phyloP scores from a whole-genome alignment of 495 filamentous ascomycete genomes.

The Daldinia bambusicola region DNA sequence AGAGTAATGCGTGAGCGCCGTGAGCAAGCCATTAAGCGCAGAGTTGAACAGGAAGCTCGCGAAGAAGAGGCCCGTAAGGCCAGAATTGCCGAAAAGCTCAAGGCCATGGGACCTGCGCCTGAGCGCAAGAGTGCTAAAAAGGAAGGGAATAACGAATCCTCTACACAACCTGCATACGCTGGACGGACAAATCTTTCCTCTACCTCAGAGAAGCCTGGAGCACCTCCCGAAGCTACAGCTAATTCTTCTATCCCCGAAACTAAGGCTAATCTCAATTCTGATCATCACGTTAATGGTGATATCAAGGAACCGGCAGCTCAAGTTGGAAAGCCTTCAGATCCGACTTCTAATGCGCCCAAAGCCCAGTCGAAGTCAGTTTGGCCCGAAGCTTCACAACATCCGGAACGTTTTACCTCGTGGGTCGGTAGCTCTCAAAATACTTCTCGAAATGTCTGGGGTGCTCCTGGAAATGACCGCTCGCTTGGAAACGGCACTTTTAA shows the following conservation, averaged over 20 bases:
- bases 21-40: constrained; percentile 79
- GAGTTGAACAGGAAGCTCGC: constrained; percentile 80
- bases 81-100: constrained; percentile 84
- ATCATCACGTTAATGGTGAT: constrained; percentile 23
- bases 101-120: constrained; percentile 75
- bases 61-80: constrained; percentile 84
- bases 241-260: not conserved
- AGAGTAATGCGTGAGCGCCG: constrained; percentile 85
- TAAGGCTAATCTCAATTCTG: not conserved
- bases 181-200: constrained; percentile 53
- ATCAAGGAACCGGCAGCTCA: constrained; percentile 20
- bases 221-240: not conserved
- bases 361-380: constrained; percentile 29
- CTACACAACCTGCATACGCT: constrained; percentile 42
- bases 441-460: constrained; percentile 77
- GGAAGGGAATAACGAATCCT: constrained; percentile 37
- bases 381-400: constrained; percentile 44
- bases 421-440: constrained; percentile 50
- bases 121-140: constrained; percentile 67
- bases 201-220: constrained; percentile 9
- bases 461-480: constrained; percentile 73
- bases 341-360: constrained; percentile 29
- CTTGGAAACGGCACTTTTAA: constrained; percentile 85
- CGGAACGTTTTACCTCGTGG: constrained; percentile 52
- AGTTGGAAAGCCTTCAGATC: constrained; percentile 26